These are phyloP conservation scores for Gossypium trilobum DNA, from an alignment of 441 rosid genomes.

Conservation along the genomic window DNA sequence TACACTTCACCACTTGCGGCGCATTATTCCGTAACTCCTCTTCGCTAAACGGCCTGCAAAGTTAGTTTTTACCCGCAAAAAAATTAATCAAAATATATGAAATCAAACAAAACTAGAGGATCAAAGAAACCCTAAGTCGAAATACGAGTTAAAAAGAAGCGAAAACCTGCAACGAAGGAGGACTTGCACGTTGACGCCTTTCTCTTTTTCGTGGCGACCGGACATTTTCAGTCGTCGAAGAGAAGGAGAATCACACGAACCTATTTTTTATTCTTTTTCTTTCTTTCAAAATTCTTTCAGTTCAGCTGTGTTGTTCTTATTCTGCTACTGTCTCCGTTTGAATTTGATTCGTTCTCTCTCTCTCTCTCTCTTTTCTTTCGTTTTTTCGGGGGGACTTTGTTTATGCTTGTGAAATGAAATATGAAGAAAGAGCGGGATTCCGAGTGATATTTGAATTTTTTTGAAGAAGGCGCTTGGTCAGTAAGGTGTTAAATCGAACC, in stretches of 20 bases:
- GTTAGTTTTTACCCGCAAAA: neutral
- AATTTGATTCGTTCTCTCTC: neutral
- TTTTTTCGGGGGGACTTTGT: neutral
- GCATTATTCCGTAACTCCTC: constrained; percentile 82
- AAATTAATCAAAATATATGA: neutral
- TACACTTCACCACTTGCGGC: constrained; percentile 87
- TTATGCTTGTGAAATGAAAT: neutral
- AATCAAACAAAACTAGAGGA: neutral
- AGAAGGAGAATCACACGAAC: constrained; percentile 40
- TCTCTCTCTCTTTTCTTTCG: neutral
- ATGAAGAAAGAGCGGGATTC: constrained; percentile 9
- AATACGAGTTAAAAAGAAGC: neutral
- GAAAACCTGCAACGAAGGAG: constrained; percentile 94
- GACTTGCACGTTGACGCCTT: constrained; percentile 95
- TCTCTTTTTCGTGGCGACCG: constrained; percentile 89
- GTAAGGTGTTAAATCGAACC: neutral
- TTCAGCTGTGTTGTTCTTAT: neutral
- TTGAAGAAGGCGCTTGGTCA: neutral
- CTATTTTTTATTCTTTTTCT: constrained; percentile 11
- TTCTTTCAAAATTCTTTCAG: neutral
- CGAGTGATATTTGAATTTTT: constrained; percentile 6
- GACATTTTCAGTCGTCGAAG: constrained; percentile 53
- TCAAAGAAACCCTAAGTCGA: neutral
- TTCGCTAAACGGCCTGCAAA: constrained; percentile 75
- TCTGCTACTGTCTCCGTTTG: neutral